Evolutionary conservation across 768 basidiomycete species (phyloP), one percentile per base, ranked within the genome.

Genomic region (Daedaleopsis sinensis): DNA sequence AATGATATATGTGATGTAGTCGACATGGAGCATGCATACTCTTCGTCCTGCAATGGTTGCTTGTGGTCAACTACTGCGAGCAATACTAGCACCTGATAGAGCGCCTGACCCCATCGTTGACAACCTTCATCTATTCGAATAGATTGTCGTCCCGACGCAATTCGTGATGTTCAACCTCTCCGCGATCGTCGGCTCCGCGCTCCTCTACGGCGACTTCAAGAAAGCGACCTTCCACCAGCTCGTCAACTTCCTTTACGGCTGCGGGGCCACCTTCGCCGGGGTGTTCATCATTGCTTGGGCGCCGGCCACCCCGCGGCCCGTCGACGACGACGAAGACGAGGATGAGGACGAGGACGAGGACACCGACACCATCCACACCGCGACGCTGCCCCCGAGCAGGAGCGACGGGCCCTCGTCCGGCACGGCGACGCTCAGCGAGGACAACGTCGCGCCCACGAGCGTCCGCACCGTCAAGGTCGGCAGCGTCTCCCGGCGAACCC

Each of bases 141-240:
- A 93, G 91, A 82, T 89, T 55, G 96, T 98, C 24, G 93, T 98
- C 64, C 96, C 96, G 5, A 89, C 88, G 15, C 96, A 98, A 79
- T 98, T 97, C 72, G 94, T 96, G 35, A 81, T 94, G 58, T 98
- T 98, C 78, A 96, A 93, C 24, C 80, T 98, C 38, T 94, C 93
- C 5, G 94, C 93, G 5, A 96, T 99, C 66, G 78, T 92, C 57
- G 96, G 96, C 27, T 96, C 94, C 5, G 94, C 93, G 1, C 88
- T 99, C 16, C 82, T 99, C 1, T 99, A 96, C 71, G 90, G 93
- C 24, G 96, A 99, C 73, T 99, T 99, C 77, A 82, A 85, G 65
- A 85, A 84, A 62, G 87, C 92, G 13, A 83, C 84, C 11, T 91
- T 94, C 71, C 90, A 94, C 71, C 85, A 90, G 68, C 82, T 91